These are phyloP conservation scores for Ophiostoma himal-ulmi DNA, from an alignment of 2,329 filamentous ascomycete genomes.

Conservation along the genomic window DNA sequence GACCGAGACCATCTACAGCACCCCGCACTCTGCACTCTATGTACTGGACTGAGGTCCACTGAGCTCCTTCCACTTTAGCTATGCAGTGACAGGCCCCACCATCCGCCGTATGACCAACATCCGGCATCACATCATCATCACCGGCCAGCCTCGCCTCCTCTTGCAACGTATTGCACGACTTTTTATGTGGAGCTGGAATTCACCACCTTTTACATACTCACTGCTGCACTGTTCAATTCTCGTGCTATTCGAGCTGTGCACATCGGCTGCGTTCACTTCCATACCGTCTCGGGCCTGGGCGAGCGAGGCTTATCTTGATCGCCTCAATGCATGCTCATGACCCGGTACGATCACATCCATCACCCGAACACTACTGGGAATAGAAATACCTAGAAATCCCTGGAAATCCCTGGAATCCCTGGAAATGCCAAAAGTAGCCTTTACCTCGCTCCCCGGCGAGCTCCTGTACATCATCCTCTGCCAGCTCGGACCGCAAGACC, in stretches of 20 bases:
- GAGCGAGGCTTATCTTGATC: too few species aligned
- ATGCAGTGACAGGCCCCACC: neutral
- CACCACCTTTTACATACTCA: too few species aligned
- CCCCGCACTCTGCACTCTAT: neutral
- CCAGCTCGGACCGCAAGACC: slow-evolving; percentile 58
- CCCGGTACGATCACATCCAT: too few species aligned
- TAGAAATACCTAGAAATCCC: too few species aligned
- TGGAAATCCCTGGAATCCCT: neutral
- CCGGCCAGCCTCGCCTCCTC: neutral
- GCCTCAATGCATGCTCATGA: too few species aligned
- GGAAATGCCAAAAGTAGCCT: slow-evolving; percentile 16
- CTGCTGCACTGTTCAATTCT: too few species aligned
- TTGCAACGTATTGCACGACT: neutral
- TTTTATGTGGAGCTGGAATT: neutral
- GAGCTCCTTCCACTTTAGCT: neutral
- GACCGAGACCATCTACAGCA: neutral
- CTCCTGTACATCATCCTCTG: slow-evolving; percentile 66
- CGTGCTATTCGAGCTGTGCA: too few species aligned
- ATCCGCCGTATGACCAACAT: neutral
- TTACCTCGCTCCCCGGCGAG: slow-evolving; percentile 58
- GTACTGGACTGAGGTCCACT: neutral
- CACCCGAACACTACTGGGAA: too few species aligned
- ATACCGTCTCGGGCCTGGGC: too few species aligned
- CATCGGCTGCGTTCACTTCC: too few species aligned
- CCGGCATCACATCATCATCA: neutral